Evolutionary conservation across 345 rosid genomes (phyloP), one percentile per base, ranked within the genome.

Genomic region (Eucalyptus marginata): DNA sequence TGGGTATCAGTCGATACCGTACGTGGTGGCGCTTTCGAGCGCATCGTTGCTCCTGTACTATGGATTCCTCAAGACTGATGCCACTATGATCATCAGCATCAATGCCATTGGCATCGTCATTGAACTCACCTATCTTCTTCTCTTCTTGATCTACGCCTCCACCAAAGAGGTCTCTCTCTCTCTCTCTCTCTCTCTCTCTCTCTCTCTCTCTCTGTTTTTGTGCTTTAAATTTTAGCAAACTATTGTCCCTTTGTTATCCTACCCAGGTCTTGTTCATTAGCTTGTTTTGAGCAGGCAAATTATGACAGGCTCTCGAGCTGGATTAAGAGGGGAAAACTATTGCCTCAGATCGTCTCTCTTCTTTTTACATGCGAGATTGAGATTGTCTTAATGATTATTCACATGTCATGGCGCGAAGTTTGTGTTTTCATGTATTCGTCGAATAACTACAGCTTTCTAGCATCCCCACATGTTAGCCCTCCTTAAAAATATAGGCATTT

Each of bases 1-100:
- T 90, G 97, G 97, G 89, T 97, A 92, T 88, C 96, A 96, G 22
- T 92, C 97, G 7, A 88, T 97, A 59, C 98, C 99, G 1, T 97
- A 95, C 49, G 90, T 94, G 87, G 93, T 94, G 89, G 94, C 94
- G 49, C 92, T 95, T 13, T 91, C 93, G 10, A 94, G 98, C 90
- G 94, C 98, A 89, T 93, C 94, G 88, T 91, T 97, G 91, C 92
- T 96, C 86, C 88, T 97, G 33, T 95, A 89, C 91, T 97, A 95
- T 44, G 98, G 97, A 13, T 6, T 90, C 43, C 93, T 95, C 89
- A 95, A 95, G 90, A 87, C 89, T 7, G 88, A 92, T 76, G 94
- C 94, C 10, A 88, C 54, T 87, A 88, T 96, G 88, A 93, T 97
- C 89, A 89, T 95, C 90, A 94, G 92, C 91, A 95, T 95, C 92